Evolutionary conservation across 1,139 yeast genomes (phyloP).

Genomic region (Pichia sp.): DNA sequence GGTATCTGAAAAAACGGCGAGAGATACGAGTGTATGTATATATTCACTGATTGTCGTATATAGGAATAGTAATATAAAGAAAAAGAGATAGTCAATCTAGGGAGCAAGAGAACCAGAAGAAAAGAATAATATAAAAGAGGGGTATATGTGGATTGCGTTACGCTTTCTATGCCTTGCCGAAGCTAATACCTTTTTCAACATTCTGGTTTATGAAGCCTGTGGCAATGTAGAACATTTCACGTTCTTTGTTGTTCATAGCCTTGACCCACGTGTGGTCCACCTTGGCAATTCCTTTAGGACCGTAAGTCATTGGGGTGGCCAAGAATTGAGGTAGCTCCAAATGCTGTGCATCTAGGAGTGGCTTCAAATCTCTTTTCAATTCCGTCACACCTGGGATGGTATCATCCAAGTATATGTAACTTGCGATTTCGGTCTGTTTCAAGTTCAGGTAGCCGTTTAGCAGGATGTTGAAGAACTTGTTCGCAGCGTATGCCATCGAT

Average conservation of each 20-base stretch:
- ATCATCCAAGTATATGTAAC: constrained; percentile 46
- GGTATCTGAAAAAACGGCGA: neutral
- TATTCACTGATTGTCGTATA: neutral
- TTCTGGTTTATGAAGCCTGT: constrained; percentile 17
- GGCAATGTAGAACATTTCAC: constrained; percentile 45
- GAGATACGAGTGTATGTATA: neutral
- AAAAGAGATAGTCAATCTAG: neutral
- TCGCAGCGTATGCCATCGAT: constrained; percentile 97
- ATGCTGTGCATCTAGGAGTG: constrained; percentile 38
- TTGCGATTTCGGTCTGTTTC: constrained; percentile 41
- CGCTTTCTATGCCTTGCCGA: constrained; percentile 1
- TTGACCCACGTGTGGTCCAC: constrained; percentile 50
- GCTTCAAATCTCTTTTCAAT: constrained; percentile 36
- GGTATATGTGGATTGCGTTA: neutral
- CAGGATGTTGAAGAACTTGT: constrained; percentile 64
- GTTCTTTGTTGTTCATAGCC: constrained; percentile 53
- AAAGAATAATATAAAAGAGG: neutral
- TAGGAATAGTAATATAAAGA: neutral
- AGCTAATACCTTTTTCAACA: constrained; percentile 17
- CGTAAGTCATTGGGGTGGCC: constrained; percentile 62
- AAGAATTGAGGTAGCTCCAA: constrained; percentile 32
- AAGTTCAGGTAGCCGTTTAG: constrained; percentile 31
- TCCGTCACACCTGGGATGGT: constrained; percentile 40
- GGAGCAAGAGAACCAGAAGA: neutral
- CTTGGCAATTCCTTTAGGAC: constrained; percentile 52